A percentile compares a stretch with the other conserved stretches of the same genome.
phyloP scores from a whole-genome alignment of 2,329 filamentous ascomycete species.

The Massarina eburnea region DNA sequence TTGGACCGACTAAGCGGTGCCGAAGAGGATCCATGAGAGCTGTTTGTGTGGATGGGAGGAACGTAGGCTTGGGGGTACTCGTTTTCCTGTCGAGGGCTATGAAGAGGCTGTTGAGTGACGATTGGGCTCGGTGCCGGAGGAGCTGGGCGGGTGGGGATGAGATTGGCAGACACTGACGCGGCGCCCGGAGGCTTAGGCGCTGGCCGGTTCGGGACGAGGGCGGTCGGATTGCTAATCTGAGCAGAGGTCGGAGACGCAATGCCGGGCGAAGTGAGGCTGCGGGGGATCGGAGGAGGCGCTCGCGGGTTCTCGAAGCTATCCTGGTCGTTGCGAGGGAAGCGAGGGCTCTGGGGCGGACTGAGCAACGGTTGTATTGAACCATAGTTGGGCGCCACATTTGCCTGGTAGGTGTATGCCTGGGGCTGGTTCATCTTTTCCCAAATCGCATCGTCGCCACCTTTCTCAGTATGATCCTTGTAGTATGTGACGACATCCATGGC shows the following conservation, averaged over 20 bases:
- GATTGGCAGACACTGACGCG: conserved; percentile 43
- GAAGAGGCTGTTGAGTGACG: conserved; percentile 27
- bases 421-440: conserved; percentile 92
- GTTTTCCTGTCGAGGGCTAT: conserved; percentile 38
- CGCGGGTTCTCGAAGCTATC: conserved; percentile 97
- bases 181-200: conserved; percentile 79
- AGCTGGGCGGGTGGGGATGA: conserved; percentile 59
- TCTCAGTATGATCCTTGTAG: conserved; percentile 91
- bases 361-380: conserved; percentile 58
- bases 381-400: conserved; percentile 35
- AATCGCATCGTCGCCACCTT: conserved; percentile 78
- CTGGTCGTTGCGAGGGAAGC: conserved; percentile 86
- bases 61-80: conserved; percentile 48
- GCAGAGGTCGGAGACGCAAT: conserved; percentile 48
- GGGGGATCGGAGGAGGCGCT: conserved; percentile 84
- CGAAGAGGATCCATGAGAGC: conserved; percentile 37
- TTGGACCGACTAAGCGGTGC: conserved; percentile 47
- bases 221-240: conserved; percentile 46
- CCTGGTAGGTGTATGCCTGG: conserved; percentile 47
- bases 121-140: conserved; percentile 57
- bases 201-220: conserved; percentile 75
- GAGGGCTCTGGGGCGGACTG: conserved; percentile 79
- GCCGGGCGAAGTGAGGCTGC: conserved; percentile 43
- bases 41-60: conserved; percentile 44
- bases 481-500: conserved; percentile 95